These are phyloP conservation scores for Cercospora berteroae DNA, from an alignment of 2,329 filamentous ascomycete species.

Conservation along the genomic window DNA sequence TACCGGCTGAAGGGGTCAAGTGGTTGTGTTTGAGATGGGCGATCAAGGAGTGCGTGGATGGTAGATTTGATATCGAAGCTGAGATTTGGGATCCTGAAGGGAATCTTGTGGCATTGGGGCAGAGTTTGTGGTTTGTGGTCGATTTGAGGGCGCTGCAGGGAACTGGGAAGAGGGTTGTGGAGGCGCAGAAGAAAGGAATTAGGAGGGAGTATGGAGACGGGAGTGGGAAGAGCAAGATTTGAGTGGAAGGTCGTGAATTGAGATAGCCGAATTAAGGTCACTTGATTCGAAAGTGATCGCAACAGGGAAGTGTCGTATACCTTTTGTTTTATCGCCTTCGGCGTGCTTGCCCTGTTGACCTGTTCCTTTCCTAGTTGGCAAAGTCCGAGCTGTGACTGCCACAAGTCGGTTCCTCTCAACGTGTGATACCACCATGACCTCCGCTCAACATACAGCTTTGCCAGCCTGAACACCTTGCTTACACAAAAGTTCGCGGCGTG, in stretches of 20 bases:
- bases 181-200: conserved; percentile 7
- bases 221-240: conserved; percentile 8
- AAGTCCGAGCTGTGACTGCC: no score
- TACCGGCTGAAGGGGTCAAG: conserved; percentile 24
- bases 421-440: not conserved
- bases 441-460: not conserved
- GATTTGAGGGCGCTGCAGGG: not conserved
- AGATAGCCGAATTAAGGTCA: not conserved
- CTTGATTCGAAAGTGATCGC: no score
- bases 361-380: no score
- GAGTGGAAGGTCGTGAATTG: not conserved
- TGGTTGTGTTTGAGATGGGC: conserved; percentile 23
- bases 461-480: not conserved
- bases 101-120: conserved; percentile 17
- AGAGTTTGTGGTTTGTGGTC: conserved; percentile 22
- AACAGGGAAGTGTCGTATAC: no score
- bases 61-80: conserved; percentile 24
- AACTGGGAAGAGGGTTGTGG: not conserved
- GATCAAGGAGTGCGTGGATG: conserved; percentile 24
- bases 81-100: conserved; percentile 26
- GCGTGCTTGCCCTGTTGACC: no score
- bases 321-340: no score
- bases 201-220: not conserved
- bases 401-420: no score
- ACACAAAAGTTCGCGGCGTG: not conserved